Evolutionary conservation across 306 rosid species (phyloP).

Genomic region (Lathyrus aphaca): DNA sequence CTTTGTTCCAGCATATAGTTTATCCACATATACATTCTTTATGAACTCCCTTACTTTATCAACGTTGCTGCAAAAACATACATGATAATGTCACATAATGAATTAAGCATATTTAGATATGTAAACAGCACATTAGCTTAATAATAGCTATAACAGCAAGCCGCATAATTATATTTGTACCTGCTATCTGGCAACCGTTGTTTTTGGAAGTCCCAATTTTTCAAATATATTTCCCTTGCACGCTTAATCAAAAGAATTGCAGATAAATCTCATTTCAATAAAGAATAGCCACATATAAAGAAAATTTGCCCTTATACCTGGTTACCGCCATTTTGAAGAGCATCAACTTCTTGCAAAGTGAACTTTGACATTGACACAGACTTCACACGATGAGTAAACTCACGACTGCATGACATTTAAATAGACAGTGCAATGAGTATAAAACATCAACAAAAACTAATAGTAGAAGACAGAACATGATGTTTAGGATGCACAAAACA

Average conservation of each 20-base stretch:
- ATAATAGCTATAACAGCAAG: slow-evolving; percentile 26
- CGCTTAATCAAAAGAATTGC: slow-evolving; percentile 55
- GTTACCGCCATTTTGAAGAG: slow-evolving; percentile 91
- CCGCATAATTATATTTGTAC: slow-evolving; percentile 43
- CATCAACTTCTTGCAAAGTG: slow-evolving; percentile 86
- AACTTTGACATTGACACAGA: slow-evolving; percentile 95
- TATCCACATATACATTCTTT: slow-evolving; percentile 72
- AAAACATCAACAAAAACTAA: slow-evolving; percentile 3
- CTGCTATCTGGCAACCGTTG: slow-evolving; percentile 79
- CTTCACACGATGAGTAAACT: slow-evolving; percentile 97
- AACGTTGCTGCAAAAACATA: slow-evolving; percentile 68
- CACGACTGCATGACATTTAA: slow-evolving; percentile 66
- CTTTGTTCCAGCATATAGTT: slow-evolving; percentile 70
- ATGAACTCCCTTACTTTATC: slow-evolving; percentile 82
- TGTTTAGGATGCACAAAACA: slow-evolving; percentile 3
- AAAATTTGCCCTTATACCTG: slow-evolving; percentile 61
- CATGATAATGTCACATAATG: slow-evolving; percentile 32
- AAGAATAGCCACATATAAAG: slow-evolving; percentile 25
- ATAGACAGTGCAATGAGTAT: slow-evolving; percentile 14
- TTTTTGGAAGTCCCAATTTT: slow-evolving; percentile 88
- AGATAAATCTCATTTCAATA: slow-evolving; percentile 40
- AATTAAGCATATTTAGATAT: slow-evolving; percentile 18
- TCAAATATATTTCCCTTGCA: slow-evolving; percentile 85
- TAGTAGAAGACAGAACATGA: slow-evolving; percentile 2
- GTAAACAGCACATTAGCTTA: neutral